Evolutionary conservation across 177 flowering plant species (phyloP).

Genomic region (Vitis hybrid): DNA sequence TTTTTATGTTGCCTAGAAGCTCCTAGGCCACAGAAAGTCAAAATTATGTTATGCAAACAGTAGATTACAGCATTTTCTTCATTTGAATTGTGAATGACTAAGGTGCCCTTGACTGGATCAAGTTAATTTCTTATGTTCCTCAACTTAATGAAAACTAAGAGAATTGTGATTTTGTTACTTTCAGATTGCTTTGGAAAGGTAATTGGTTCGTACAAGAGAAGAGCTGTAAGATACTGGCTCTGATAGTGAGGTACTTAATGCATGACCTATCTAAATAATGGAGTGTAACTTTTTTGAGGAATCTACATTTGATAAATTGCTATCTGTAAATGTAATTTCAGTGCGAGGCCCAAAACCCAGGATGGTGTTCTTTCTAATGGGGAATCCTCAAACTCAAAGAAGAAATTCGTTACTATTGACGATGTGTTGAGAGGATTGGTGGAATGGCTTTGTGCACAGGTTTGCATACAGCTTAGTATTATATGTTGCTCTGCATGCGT

Average conservation of each 20-base stretch:
- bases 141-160: slow-evolving; percentile 13
- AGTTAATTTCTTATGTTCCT: slow-evolving; percentile 1
- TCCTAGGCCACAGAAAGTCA: background rate
- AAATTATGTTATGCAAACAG: background rate
- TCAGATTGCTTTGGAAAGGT: slow-evolving; percentile 92
- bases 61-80: background rate
- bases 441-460: slow-evolving; percentile 97
- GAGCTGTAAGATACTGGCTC: slow-evolving; percentile 87
- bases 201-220: slow-evolving; percentile 98
- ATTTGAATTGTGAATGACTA: background rate
- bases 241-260: slow-evolving; percentile 62
- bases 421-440: slow-evolving; percentile 87
- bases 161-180: slow-evolving; percentile 15
- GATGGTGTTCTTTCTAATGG: slow-evolving; percentile 59
- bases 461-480: slow-evolving; percentile 22
- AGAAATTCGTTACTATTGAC: slow-evolving; percentile 49
- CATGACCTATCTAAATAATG: background rate
- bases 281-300: background rate
- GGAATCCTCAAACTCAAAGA: slow-evolving; percentile 68
- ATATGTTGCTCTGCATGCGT: background rate
- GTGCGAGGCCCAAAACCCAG: slow-evolving; percentile 71
- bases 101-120: background rate
- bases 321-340: slow-evolving; percentile 23
- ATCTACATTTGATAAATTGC: background rate
- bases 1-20: too few species aligned